Evolutionary conservation across 306 rosid genomes (phyloP).

Genomic region (Cucurbita argyrosperma): DNA sequence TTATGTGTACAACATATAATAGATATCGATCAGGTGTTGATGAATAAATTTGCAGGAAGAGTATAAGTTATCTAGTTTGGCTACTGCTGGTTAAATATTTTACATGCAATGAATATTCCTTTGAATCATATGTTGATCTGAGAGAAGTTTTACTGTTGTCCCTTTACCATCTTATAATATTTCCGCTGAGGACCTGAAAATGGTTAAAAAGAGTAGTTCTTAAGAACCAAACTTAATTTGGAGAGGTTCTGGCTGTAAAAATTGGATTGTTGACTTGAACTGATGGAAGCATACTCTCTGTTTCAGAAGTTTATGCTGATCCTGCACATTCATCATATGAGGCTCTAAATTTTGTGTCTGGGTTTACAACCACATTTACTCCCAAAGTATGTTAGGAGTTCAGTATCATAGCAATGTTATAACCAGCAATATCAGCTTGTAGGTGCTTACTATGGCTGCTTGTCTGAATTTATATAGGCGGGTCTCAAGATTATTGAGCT

Average conservation of each 20-base stretch:
- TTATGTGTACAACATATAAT: background rate
- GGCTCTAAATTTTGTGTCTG: conserved; percentile 67
- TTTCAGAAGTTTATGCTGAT: conserved; percentile 82
- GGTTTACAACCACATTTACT: conserved; percentile 64
- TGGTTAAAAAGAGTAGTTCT: background rate
- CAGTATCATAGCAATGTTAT: background rate
- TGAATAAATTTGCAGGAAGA: background rate
- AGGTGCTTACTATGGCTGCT: conserved; percentile 10
- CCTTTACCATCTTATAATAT: background rate
- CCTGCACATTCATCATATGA: conserved; percentile 66
- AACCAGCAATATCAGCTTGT: background rate
- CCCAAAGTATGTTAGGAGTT: conserved; percentile 44
- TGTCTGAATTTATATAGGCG: conserved; percentile 36
- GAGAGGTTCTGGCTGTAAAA: background rate
- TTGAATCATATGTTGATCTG: background rate
- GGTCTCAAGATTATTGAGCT: conserved; percentile 70
- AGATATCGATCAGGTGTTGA: background rate
- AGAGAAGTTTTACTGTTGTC: background rate
- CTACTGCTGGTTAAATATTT: background rate
- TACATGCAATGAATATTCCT: background rate
- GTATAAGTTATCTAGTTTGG: background rate
- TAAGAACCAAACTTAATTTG: background rate
- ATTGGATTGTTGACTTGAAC: background rate
- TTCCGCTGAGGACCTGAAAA: background rate
- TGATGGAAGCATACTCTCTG: background rate